Evolutionary conservation across 208 protist genomes (phyloP).

Genomic region (Trypanosoma lewisi): DNA sequence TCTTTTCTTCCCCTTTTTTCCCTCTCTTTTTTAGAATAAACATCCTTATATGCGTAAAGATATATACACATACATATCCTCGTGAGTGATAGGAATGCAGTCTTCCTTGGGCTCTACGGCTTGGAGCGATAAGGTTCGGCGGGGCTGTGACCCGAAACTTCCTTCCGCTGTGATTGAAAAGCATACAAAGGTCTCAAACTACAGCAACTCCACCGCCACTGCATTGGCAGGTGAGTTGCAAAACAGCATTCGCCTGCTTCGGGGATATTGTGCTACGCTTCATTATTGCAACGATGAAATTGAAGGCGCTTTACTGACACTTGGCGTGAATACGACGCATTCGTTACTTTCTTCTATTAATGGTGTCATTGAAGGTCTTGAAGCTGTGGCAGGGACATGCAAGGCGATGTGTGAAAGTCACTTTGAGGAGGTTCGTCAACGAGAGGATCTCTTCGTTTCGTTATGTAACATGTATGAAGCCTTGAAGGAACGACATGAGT

Average conservation of each 20-base stretch:
- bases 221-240: conserved; percentile 38
- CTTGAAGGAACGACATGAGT: conserved; percentile 51
- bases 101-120: not conserved
- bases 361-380: conserved; percentile 41
- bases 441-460: conserved; percentile 44
- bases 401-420: conserved; percentile 26
- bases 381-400: conserved; percentile 36
- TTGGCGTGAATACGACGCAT: conserved; percentile 67
- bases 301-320: conserved; percentile 66
- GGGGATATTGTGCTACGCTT: conserved; percentile 38
- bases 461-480: conserved; percentile 39
- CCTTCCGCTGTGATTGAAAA: conserved; percentile 53
- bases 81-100: conserved; percentile 16
- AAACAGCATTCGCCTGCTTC: conserved; percentile 39
- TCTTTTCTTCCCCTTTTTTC: conserved; percentile 23
- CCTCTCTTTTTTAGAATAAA: not conserved
- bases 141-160: conserved; percentile 13
- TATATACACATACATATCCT: too few species aligned
- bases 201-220: conserved; percentile 26
- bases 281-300: conserved; percentile 55
- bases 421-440: conserved; percentile 41
- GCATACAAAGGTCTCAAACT: conserved; percentile 45
- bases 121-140: not conserved
- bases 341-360: conserved; percentile 46
- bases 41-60: not conserved